These are phyloP conservation scores for Camelina sativa DNA, from an alignment of 345 rosid genomes.

Conservation along the genomic window DNA sequence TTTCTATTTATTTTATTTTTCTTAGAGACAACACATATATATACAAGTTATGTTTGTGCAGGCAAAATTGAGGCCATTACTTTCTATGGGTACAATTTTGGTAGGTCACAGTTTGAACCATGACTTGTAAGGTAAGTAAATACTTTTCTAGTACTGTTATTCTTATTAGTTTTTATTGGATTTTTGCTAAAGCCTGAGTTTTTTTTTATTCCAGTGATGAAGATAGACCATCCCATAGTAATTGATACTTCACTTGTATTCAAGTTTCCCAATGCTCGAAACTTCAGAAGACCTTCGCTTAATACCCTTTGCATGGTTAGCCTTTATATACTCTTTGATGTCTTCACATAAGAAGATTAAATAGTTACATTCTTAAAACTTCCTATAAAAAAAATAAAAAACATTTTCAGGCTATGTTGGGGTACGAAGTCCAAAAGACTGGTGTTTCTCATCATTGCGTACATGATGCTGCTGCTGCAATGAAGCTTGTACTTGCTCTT, in stretches of 20 bases:
- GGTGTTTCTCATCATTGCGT: slow-evolving; percentile 77
- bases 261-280: slow-evolving; percentile 51
- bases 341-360: background rate
- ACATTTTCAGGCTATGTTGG: slow-evolving; percentile 59
- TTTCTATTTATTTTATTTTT: background rate
- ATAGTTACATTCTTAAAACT: background rate
- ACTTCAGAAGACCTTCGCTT: slow-evolving; percentile 60
- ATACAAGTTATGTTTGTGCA: slow-evolving; percentile 27
- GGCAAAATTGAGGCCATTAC: slow-evolving; percentile 66
- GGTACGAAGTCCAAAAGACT: slow-evolving; percentile 63
- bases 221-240: slow-evolving; percentile 76
- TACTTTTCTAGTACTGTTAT: background rate
- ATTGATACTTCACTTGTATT: slow-evolving; percentile 78
- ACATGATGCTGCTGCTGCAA: slow-evolving; percentile 82
- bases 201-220: slow-evolving; percentile 56
- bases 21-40: background rate
- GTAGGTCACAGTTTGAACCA: slow-evolving; percentile 79
- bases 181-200: background rate
- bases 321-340: background rate
- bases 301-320: slow-evolving; percentile 37
- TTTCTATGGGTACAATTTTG: slow-evolving; percentile 62
- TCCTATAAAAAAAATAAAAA: background rate
- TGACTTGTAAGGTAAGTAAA: slow-evolving; percentile 66
- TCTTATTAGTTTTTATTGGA: background rate
- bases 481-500: slow-evolving; percentile 75